Percentiles rank a stretch among this genome's conserved stretches.
phyloP scores from a whole-genome alignment of 192 early-diverging fungal species.

The Umbelopsis ramanniana region DNA sequence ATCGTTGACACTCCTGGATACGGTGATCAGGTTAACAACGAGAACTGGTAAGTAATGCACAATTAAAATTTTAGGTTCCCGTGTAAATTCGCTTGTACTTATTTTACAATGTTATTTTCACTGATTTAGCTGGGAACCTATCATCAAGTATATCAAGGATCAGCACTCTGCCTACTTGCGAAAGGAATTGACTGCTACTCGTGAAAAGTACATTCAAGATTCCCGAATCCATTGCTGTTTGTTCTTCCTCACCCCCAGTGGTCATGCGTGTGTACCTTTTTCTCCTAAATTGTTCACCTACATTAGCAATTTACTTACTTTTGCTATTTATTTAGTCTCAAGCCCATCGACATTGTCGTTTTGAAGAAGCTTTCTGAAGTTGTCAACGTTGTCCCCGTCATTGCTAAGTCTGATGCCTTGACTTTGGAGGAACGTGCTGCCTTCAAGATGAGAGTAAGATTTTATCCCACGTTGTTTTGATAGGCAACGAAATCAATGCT shows the following conservation, averaged over 20 bases:
- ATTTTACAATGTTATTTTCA: background rate
- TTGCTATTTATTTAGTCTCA: conserved; percentile 57
- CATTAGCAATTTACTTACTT: background rate
- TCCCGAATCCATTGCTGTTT: conserved; percentile 94
- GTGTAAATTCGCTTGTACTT: background rate
- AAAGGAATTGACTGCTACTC: conserved; percentile 87
- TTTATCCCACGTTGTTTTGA: background rate
- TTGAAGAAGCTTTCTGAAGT: conserved; percentile 84
- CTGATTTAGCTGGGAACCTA: conserved; percentile 85
- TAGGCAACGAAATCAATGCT: background rate
- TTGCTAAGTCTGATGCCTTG: conserved; percentile 89
- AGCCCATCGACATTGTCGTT: conserved; percentile 86
- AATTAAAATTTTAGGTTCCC: background rate
- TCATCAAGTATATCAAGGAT: conserved; percentile 98
- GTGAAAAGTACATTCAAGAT: conserved; percentile 92
- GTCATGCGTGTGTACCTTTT: conserved; percentile 75
- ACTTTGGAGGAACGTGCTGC: conserved; percentile 81
- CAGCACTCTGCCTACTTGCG: conserved; percentile 95
- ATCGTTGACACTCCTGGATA: conserved; percentile 99
- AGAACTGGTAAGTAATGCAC: conserved; percentile 73
- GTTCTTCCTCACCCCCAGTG: conserved; percentile 96
- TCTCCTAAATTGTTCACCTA: background rate
- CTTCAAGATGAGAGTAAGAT: conserved; percentile 76
- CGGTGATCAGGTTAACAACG: conserved; percentile 99
- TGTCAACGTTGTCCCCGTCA: conserved; percentile 87